Base-by-base conservation (phyloP, 805 yeast species). In the Diddensiella transvaalensis region DNA sequence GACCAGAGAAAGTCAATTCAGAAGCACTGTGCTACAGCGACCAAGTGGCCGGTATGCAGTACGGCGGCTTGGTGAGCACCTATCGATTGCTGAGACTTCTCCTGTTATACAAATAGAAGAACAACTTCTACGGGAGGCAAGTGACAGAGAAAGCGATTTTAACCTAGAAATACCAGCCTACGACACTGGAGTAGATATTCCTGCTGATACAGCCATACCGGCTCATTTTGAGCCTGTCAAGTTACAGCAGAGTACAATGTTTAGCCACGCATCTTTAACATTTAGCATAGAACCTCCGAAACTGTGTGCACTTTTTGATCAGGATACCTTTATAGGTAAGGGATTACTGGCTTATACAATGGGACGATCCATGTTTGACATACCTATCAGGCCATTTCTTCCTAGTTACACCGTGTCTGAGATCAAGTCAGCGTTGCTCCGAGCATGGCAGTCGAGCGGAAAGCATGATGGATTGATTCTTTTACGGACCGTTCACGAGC, bases 41-140 rank as follows among this genome's bases (percentile, higher is more conserved):
- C 43, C 42, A 4, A 44, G 43, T 18, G 48, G 48, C 11, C 17
- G 37, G 26, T 44, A 44, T 44, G 48, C 48, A 11, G 22, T 44
- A 24, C 42, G 48, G 13, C n/a, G 48, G 4, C 26, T 19, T 26
- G 33, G 18, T 3, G 18, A 22, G 18, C n/a, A n/a, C n/a, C n/a
- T n/a, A n/a, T n/a, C n/a, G n/a, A n/a, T n/a, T n/a, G 11, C 32
- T 13, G 32, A 26, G 8, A 26, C 13, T 8, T 8, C 11, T 8
- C 32, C 32, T 13, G 32, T 13, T 8, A 8, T 26, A 8, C 32
- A 26, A 13, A 13, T 13, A 13, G 32, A 8, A 13, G 8, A 26
- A 8, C 8, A 8, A 8, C 8, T 8, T 26, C 13, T 26, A 26
- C n/a, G n/a, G n/a, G n/a, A n/a, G n/a, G n/a, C n/a, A n/a, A n/a